phyloP scores from a whole-genome alignment of 1,284 basidiomycete genomes.

The Psilocybe mexicana region DNA sequence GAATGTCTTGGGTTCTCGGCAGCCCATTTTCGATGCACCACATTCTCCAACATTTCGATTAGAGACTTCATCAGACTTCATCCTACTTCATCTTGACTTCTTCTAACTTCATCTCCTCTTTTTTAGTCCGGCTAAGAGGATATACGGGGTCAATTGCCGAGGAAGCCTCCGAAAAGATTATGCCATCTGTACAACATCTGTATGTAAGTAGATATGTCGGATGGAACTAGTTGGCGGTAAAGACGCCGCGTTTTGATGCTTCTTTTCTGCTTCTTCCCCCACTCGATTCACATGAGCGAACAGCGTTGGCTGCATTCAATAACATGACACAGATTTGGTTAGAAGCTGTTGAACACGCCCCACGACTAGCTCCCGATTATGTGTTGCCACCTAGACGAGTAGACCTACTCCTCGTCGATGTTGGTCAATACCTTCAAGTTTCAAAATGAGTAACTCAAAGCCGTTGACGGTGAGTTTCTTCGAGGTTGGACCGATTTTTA shows the following conservation, averaged over 20 bases:
- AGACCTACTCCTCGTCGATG: background rate
- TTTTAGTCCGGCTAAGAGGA: background rate
- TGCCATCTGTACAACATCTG: too few species aligned
- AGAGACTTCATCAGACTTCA: background rate
- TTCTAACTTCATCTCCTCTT: too few species aligned
- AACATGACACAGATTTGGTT: background rate
- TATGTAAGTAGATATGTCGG: background rate
- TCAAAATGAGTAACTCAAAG: background rate
- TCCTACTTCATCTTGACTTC: background rate
- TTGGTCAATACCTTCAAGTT: background rate
- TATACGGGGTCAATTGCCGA: background rate
- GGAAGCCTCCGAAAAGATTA: background rate
- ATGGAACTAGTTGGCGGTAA: background rate
- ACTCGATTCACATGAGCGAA: background rate
- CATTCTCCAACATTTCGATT: too few species aligned
- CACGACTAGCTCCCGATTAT: background rate
- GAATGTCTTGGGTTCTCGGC: too few species aligned
- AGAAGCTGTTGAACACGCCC: background rate
- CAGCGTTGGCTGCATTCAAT: too few species aligned
- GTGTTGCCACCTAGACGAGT: background rate
- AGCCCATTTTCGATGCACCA: too few species aligned
- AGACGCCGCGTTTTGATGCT: background rate
- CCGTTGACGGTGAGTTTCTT: slow-evolving; percentile 7
- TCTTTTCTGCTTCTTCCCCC: background rate
- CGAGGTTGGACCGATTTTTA: background rate